These are phyloP conservation scores for Cyclocybe aegerita DNA, from an alignment of 768 basidiomycete species.

Conservation along the genomic window DNA sequence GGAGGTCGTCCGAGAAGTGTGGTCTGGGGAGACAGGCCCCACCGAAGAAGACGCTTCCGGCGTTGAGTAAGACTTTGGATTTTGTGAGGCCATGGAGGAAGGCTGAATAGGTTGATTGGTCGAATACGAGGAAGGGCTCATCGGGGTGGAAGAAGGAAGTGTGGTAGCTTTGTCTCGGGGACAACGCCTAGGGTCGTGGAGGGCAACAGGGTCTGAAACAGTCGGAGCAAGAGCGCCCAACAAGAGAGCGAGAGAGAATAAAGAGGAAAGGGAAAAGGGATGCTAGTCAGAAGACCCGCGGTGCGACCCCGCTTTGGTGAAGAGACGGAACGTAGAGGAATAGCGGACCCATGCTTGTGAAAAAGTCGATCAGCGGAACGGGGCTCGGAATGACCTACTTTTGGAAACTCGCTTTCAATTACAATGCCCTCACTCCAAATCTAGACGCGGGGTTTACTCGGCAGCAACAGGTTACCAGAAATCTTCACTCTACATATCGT, in stretches of 20 bases:
- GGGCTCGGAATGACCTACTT: conserved; percentile 18
- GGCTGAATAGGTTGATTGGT: too few relatives aligned
- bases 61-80: too few relatives aligned
- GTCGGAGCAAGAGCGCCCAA: background rate
- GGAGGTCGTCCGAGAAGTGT: background rate
- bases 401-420: conserved; percentile 14
- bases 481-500: background rate
- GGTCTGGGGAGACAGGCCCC: too few relatives aligned
- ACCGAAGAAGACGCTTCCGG: too few relatives aligned
- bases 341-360: conserved; percentile 11
- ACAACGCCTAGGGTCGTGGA: too few relatives aligned
- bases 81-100: too few relatives aligned
- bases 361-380: conserved; percentile 19
- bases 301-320: conserved; percentile 4
- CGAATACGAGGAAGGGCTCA: too few relatives aligned
- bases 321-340: conserved; percentile 10
- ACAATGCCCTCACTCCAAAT: conserved; percentile 4
- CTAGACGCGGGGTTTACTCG: conserved; percentile 1
- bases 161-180: too few relatives aligned
- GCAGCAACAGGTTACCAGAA: background rate
- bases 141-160: too few relatives aligned
- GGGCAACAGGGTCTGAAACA: background rate
- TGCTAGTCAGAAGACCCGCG: conserved; percentile 9
- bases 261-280: conserved; percentile 1
- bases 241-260: background rate